Base-by-base conservation (phyloP, 306 rosid species). In the Prunus dulcis region DNA sequence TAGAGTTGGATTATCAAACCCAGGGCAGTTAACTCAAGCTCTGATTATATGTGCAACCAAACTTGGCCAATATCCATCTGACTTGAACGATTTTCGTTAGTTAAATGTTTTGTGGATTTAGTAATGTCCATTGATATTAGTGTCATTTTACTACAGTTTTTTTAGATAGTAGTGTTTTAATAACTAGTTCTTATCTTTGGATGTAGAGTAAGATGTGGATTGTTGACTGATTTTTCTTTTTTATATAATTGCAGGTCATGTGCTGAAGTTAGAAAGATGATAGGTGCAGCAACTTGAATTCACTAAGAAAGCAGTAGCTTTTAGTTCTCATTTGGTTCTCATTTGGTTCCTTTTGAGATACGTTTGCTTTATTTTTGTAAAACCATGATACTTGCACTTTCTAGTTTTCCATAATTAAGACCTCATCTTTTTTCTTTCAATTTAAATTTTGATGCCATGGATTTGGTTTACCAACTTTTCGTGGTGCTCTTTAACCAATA, bases 231-330 rank as follows among this genome's bases (percentile, higher is more conserved):
- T 45, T 51, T 45, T 73, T 68, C 18, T 60, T 45, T 46, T 12
- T 10, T 49, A 13, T 53, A 20, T 6, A 7, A 27, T 73, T 27
- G 12, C 69, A 73, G 69, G 60, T 38, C 23, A 4, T 18, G 30
- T 25, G 47, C 57, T 45, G 56, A 72, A 72, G 76, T 41, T 41
- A 20, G 41, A 73, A 27, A 5, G 45, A 58, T 58, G 76, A 17
- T 58, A 25, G 60, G 19, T 45, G 58, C 68, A 1, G 46, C 58
- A 45, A 47, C 3, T 51, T 53, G 64, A 71, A 60, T 18, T 30
- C 52, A 20, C 19, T 25, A 64, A 60, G 60, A 30, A 73, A 30
- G 77, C 58, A 28, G 4, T 60, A 60, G 69, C 49, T 32, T 38
- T 45, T 73, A 45, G 45, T 17, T 45, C 46, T 25, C 58, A 45